Conservation (phyloP, 345 rosid species). For the Dipteronia dyeriana region DNA sequence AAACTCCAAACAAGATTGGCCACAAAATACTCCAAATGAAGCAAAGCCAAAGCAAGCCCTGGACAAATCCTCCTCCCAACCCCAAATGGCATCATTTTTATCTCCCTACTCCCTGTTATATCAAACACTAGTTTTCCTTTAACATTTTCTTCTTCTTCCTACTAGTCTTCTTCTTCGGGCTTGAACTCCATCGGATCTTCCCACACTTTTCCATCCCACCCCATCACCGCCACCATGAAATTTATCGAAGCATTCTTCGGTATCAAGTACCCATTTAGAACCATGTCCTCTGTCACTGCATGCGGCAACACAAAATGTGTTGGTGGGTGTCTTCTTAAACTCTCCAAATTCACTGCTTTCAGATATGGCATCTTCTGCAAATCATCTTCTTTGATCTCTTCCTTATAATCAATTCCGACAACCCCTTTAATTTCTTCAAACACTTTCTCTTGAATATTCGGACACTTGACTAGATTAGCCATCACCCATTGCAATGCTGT, state of each 20-base stretch:
- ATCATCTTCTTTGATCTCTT: too few species aligned
- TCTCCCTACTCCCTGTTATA: constrained; percentile 9
- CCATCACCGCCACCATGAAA: not conserved
- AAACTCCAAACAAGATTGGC: constrained; percentile 9
- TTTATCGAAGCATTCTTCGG: not conserved
- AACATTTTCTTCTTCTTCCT: not conserved
- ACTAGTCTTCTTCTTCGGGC: not conserved
- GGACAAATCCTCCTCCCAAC: constrained; percentile 23
- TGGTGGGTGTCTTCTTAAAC: too few species aligned
- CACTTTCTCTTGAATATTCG: too few species aligned
- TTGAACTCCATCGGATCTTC: constrained; percentile 13
- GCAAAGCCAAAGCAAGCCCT: too few species aligned
- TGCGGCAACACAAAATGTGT: too few species aligned
- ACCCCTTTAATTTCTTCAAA: too few species aligned
- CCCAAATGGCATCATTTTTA: constrained; percentile 22
- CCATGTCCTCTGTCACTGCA: constrained; percentile 1
- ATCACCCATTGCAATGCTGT: too few species aligned
- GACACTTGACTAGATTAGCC: too few species aligned
- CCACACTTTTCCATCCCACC: not conserved
- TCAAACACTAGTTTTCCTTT: not conserved
- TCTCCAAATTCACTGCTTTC: too few species aligned
- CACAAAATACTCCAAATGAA: constrained; percentile 10
- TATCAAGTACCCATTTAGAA: not conserved
- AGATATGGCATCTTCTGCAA: too few species aligned
- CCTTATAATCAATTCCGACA: too few species aligned